phyloP scores from a whole-genome alignment of 2,329 filamentous ascomycete genomes.

The Endothia cerciana region DNA sequence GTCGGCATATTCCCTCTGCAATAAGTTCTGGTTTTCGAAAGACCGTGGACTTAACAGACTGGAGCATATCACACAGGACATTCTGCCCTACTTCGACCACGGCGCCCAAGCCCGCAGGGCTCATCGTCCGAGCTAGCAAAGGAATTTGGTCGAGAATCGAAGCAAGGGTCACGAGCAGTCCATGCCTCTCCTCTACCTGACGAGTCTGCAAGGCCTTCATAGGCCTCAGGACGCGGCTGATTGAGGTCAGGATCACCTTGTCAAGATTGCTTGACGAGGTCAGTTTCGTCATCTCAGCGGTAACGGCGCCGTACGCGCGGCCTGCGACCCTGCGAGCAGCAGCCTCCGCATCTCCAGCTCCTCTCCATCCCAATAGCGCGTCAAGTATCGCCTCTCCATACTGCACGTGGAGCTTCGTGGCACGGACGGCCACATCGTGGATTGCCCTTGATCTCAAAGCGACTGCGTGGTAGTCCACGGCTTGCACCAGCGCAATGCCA shows the following conservation, averaged over 20 bases:
- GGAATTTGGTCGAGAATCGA: conserved; percentile 57
- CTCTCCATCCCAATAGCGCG: conserved; percentile 81
- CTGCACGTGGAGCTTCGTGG: conserved; percentile 69
- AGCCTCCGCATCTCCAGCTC: conserved; percentile 79
- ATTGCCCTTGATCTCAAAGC: conserved; percentile 85
- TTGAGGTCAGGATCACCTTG: conserved; percentile 36
- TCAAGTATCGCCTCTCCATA: conserved; percentile 72
- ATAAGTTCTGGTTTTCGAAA: conserved; percentile 67
- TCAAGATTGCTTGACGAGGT: neutral
- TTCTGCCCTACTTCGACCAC: conserved; percentile 22
- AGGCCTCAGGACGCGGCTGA: conserved; percentile 48
- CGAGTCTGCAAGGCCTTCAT: conserved; percentile 54
- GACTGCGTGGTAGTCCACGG: conserved; percentile 91
- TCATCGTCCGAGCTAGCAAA: conserved; percentile 31
- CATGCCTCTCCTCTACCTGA: conserved; percentile 73
- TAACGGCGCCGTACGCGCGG: conserved; percentile 66
- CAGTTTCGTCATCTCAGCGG: conserved; percentile 43
- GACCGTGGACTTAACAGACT: conserved; percentile 45
- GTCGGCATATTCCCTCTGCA: conserved; percentile 62
- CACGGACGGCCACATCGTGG: conserved; percentile 71
- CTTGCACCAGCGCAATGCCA: conserved; percentile 85
- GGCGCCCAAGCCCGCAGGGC: neutral
- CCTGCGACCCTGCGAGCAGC: conserved; percentile 74
- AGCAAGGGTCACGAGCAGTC: conserved; percentile 65
- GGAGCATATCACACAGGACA: conserved; percentile 42